Percentiles rank a stretch among this genome's conserved stretches.
These are phyloP conservation scores for Bombardia bombarda DNA, from an alignment of 495 filamentous ascomycete genomes.

Conservation along the genomic window DNA sequence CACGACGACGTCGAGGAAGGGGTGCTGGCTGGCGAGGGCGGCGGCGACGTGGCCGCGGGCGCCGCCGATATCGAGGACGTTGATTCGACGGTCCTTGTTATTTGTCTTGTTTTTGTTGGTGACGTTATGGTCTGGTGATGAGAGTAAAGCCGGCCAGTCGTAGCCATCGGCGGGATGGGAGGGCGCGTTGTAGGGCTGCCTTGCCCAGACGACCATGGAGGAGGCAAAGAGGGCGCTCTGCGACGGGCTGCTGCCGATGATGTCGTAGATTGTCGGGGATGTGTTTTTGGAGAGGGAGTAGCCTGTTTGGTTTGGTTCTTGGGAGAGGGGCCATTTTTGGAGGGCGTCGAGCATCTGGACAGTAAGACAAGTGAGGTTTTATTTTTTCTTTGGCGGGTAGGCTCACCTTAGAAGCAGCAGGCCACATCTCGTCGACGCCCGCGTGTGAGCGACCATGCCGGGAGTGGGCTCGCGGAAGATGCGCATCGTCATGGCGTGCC, in stretches of 20 bases:
- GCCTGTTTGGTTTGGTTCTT: constrained; percentile 29
- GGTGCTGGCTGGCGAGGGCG: constrained; percentile 7
- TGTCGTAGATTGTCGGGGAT: constrained; percentile 12
- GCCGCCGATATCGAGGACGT: constrained; percentile 28
- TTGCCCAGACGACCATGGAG: constrained; percentile 12
- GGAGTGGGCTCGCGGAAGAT: constrained; percentile 36
- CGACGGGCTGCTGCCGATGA: constrained; percentile 5
- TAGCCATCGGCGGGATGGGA: constrained; percentile 11
- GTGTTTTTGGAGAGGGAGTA: constrained; percentile 21
- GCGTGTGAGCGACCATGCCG: constrained; percentile 16
- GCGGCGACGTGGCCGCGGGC: constrained; percentile 7
- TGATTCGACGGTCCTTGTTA: not conserved
- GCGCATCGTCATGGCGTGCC: constrained; percentile 36
- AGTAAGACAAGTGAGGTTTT: constrained; percentile 13
- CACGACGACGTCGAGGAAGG: constrained; percentile 10
- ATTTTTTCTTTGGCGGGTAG: not conserved
- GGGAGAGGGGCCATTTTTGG: constrained; percentile 12
- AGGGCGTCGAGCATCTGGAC: constrained; percentile 14
- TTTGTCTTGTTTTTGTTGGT: not conserved
- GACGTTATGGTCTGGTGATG: not conserved
- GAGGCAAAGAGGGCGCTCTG: constrained; percentile 9
- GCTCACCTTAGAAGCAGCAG: constrained; percentile 4
- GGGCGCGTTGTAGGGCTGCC: constrained; percentile 2
- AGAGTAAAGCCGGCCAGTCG: constrained; percentile 8
- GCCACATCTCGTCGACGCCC: constrained; percentile 23